Conservation (phyloP, 192 early-diverging fungal genomes). For the Backusella parvicylindrica region DNA sequence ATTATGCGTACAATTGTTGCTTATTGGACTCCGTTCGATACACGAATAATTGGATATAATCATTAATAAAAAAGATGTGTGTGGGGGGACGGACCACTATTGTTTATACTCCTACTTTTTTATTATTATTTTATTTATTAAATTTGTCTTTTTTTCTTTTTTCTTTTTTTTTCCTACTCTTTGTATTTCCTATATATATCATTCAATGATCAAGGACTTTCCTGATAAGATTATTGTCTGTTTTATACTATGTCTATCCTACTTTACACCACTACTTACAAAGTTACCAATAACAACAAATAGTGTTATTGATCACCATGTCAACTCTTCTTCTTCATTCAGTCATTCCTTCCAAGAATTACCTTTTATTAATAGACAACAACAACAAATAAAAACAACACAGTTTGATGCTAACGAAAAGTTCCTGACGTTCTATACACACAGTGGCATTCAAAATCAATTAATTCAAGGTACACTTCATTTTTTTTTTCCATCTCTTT, state of each 20-base stretch:
- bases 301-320: neutral
- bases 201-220: neutral
- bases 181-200: neutral
- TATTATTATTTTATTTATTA: neutral
- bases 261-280: neutral
- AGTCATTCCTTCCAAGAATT: neutral
- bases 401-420: conserved; percentile 28
- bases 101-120: neutral
- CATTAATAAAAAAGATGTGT: neutral
- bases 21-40: neutral
- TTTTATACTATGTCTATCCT: neutral
- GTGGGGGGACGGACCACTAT: neutral
- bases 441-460: conserved; percentile 56
- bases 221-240: neutral
- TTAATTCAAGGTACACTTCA: conserved; percentile 25
- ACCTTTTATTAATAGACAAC: neutral
- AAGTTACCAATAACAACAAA: neutral
- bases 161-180: neutral
- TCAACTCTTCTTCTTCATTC: neutral
- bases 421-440: conserved; percentile 45
- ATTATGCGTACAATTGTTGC: no score
- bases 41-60: neutral
- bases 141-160: neutral
- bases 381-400: neutral
- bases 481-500: no score